phyloP scores from a whole-genome alignment of 306 rosid species.

The Cicer pinnatifidum region DNA sequence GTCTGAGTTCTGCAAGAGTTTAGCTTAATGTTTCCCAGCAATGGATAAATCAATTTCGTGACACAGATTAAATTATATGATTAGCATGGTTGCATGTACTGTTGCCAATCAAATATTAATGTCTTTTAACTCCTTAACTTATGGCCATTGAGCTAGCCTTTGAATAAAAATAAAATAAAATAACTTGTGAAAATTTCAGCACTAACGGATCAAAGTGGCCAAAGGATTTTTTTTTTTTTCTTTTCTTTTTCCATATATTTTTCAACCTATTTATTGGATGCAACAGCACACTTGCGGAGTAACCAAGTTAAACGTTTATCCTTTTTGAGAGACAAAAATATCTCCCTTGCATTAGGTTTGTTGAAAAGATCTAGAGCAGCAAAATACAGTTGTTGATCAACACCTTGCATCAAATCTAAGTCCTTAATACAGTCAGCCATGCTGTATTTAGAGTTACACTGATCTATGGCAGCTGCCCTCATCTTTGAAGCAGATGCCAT shows the following conservation, averaged over 20 bases:
- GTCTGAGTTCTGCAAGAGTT: constrained; percentile 8
- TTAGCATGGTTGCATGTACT: not conserved
- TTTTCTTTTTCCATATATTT: not conserved
- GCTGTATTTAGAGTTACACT: constrained; percentile 55
- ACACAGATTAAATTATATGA: not conserved
- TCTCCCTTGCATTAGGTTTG: constrained; percentile 69
- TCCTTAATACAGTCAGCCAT: constrained; percentile 70
- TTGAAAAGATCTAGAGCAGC: constrained; percentile 73
- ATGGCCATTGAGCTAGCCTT: no score
- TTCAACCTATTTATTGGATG: constrained; percentile 43
- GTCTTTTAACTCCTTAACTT: not conserved
- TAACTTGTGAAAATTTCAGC: not conserved
- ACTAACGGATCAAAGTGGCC: not conserved
- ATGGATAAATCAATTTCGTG: no score
- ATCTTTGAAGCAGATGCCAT: constrained; percentile 83
- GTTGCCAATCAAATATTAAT: constrained; percentile 11
- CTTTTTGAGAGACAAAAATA: constrained; percentile 68
- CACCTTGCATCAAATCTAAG: constrained; percentile 65
- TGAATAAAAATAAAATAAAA: no score
- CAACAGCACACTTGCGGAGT: constrained; percentile 57
- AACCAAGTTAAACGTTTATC: constrained; percentile 73
- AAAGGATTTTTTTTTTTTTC: not conserved
- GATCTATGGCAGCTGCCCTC: constrained; percentile 64
- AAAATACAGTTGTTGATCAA: constrained; percentile 65
- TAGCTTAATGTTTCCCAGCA: not conserved